Evolutionary conservation across 495 filamentous ascomycete species (phyloP), one percentile per base, ranked within the genome.

Genomic region (Sporormia fimetaria): DNA sequence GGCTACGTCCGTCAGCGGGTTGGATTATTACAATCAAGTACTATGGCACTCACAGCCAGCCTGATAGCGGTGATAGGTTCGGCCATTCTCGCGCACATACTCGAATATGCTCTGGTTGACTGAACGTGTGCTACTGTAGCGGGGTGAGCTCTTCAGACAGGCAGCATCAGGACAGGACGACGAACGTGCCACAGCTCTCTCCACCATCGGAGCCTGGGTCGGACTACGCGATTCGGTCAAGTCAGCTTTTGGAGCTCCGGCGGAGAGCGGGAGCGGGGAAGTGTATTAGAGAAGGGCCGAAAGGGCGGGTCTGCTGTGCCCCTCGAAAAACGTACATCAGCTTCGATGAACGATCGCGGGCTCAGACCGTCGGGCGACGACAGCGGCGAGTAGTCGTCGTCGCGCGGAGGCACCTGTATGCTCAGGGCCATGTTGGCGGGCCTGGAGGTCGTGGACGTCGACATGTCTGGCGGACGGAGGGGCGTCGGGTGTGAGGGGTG

Each of bases 81-180:
- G 22, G 29, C 56, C 56, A 52, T 59, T 59, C 37, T 57, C 56
- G 33, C 44, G 42, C 22, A 59, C 37, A 31, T 40, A 59, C 35
- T 59, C 36, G 54, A 54, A 59, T 22, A 59, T 57, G 47, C 54
- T 57, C 39, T 57, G 45, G 25, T 47, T 57, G 32, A 52, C 46
- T 12, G 56, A 59, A 41, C 55, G 52, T 18, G 56, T 59, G 43
- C 56, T 58, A 21, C 56, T 58, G 35, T 20, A 37, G 5, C 4
- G 40, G 11, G 14, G 42, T 54, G 10, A 51, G 47, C 25, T 40
- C 22, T n/a, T 17, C 6, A 39, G 34, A 38, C 3, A 34, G 47
- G 21, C 17, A 11, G 6, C 11, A 14, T 25, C 12, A 10, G 15
- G 14, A 24, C 35, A 42, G 44, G 52, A 37, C 38, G 39, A 52